These are phyloP conservation scores for Aspergillus steynii DNA, from an alignment of 495 filamentous ascomycete genomes.

Conservation along the genomic window DNA sequence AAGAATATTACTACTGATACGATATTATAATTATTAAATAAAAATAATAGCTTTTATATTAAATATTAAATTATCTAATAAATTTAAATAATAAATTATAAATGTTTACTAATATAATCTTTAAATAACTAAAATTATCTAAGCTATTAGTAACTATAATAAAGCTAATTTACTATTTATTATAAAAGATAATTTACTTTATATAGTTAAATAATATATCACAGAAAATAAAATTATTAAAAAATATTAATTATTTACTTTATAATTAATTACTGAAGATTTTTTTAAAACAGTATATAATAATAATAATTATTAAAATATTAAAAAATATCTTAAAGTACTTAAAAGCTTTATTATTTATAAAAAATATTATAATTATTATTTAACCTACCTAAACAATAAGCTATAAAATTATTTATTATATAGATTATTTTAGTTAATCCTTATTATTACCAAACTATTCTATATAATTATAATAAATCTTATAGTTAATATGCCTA, in stretches of 20 bases:
- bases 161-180: background rate
- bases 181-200: background rate
- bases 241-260: background rate
- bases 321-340: constrained; percentile 2
- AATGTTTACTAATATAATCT: background rate
- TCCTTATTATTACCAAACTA: too few relatives aligned
- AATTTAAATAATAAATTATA: background rate
- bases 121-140: constrained; percentile 1
- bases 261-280: too few relatives aligned
- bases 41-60: background rate
- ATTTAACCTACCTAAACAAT: background rate
- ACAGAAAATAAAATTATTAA: background rate
- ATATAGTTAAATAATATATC: constrained; percentile 1
- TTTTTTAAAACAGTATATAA: constrained; percentile 4
- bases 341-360: background rate
- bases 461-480: background rate
- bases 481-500: background rate
- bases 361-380: background rate
- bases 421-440: too few relatives aligned
- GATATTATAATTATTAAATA: too few relatives aligned
- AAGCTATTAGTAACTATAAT: constrained; percentile 4
- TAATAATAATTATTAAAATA: background rate
- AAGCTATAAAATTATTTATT: background rate
- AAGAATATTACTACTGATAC: background rate
- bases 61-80: background rate